These are phyloP conservation scores for Camellia granthamiana DNA, from an alignment of 148 eudicot genomes.

Conservation along the genomic window DNA sequence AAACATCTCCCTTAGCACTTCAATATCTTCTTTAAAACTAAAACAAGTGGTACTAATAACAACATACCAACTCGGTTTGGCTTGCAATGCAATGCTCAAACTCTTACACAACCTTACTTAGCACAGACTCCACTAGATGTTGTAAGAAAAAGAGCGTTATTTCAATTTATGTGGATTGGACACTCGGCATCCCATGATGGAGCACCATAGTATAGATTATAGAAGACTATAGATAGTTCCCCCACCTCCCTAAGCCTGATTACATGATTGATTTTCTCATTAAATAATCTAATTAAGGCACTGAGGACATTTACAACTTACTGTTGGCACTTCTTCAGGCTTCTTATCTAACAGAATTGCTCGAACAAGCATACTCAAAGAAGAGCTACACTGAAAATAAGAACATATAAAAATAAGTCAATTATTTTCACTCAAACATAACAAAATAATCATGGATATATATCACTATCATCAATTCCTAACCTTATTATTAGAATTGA, in stretches of 20 bases:
- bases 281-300: too few species aligned
- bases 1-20: neutral
- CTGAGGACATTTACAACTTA: conserved; percentile 26
- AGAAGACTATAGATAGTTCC: neutral
- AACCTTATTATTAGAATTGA: conserved; percentile 58
- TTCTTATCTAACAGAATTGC: conserved; percentile 74
- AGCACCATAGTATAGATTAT: neutral
- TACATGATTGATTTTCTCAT: too few species aligned
- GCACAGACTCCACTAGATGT: conserved; percentile 85
- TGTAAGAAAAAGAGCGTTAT: conserved; percentile 18
- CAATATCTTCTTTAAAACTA: neutral
- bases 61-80: conserved; percentile 57
- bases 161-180: neutral
- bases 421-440: neutral
- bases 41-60: neutral
- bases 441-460: conserved; percentile 7
- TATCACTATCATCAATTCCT: conserved; percentile 12
- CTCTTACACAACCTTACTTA: conserved; percentile 81
- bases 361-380: conserved; percentile 80
- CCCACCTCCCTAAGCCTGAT: neutral
- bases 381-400: conserved; percentile 63
- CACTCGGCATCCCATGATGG: neutral
- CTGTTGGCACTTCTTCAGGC: conserved; percentile 93
- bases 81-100: conserved; percentile 71
- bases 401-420: neutral